These are phyloP conservation scores for Cystobasidium ongulense DNA, from an alignment of 768 basidiomycete genomes.

Conservation along the genomic window DNA sequence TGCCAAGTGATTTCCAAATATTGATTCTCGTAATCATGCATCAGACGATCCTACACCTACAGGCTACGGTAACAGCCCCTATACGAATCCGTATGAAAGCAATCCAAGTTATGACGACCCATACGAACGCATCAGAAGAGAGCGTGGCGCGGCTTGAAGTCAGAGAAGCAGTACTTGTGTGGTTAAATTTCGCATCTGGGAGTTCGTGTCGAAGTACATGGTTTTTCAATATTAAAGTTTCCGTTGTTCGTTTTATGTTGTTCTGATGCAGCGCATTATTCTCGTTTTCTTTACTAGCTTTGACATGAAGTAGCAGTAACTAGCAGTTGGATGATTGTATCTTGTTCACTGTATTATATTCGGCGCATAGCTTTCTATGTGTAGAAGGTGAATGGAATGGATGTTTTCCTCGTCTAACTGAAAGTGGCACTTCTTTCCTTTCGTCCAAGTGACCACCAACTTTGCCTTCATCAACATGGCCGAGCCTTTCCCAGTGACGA, in stretches of 20 bases:
- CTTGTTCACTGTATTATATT: too few relatives aligned
- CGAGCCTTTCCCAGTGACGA: constrained; percentile 20
- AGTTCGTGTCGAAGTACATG: too few relatives aligned
- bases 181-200: too few relatives aligned
- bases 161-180: neutral
- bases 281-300: too few relatives aligned
- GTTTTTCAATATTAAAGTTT: too few relatives aligned
- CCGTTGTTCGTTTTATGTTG: too few relatives aligned
- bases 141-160: neutral
- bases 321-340: too few relatives aligned
- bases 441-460: neutral
- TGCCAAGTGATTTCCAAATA: neutral
- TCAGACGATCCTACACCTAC: constrained; percentile 14
- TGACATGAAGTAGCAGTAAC: too few relatives aligned
- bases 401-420: neutral
- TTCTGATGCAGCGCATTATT: too few relatives aligned
- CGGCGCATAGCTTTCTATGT: too few relatives aligned
- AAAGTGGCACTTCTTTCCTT: neutral
- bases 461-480: neutral
- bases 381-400: neutral
- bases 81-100: constrained; percentile 1
- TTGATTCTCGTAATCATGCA: neutral
- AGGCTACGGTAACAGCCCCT: constrained; percentile 2
- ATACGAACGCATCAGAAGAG: constrained; percentile 23
- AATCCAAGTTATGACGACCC: constrained; percentile 14